Base-by-base conservation (phyloP, 225 moss, liverwort and hornwort species). In the Polytrichum commune region DNA sequence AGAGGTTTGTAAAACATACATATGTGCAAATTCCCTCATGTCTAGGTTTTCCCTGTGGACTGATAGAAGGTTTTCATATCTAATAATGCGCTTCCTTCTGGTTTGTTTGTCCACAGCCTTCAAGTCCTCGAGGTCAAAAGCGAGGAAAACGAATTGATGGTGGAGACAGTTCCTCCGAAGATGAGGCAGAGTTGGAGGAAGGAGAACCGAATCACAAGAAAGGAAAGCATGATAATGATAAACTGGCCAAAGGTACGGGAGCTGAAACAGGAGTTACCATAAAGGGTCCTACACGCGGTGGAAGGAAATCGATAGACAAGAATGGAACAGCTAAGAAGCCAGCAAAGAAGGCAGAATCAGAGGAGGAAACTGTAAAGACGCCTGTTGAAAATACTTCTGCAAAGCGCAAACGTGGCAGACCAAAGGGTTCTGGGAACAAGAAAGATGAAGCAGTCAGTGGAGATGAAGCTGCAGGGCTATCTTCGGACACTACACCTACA, bases 81-180 rank as follows among this genome's bases (percentile, higher is more conserved):
- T 23, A 75, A 27, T 4, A 18, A 24, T 5, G 19, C 5, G 7
- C 46, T 22, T 63, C 27, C 5, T 35, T 10, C 19, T 73, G 60
- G 75, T 46, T 68, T 22, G 5, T 75, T 29, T 7, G 60, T 23
- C 38, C 24, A n/a, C 79, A 98, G 98, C 95, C 98, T 54, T 81
- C 95, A 67, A 98, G 98, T 73, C 98, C 98, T 1, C 90, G 87
- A 73, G 86, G 82, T 60, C 90, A 81, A 28, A 98, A 98, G 72
- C 86, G 98, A 69, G 98, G 88, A 57, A 91, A 95, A 80, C 86
- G 90, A 89, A 83, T 83, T 35, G 84, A 90, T 72, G 90, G 95
- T 69, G 92, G 85, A 57, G 93, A 95, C 70, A 79, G 79, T 64
- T 79, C 88, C 13, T 88, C 85, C 25, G 95, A 95, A 23, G 90